Percentiles rank a stretch among this genome's conserved stretches.
phyloP scores from a whole-genome alignment of 2,329 filamentous ascomycete species.

The Hypoxylon sp. region DNA sequence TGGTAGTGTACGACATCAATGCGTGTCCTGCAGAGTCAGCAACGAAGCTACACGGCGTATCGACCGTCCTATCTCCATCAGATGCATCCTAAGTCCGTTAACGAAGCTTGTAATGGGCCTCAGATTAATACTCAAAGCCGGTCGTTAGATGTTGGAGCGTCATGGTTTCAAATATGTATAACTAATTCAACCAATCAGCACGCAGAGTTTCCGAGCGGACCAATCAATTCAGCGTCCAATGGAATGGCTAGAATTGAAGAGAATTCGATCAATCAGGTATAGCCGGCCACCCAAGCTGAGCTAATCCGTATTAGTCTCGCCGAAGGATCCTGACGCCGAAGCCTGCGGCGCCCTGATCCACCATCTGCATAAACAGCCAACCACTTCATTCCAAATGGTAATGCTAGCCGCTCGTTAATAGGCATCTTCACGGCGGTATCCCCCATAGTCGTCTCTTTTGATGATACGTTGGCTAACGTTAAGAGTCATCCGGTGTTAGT shows the following conservation, averaged over 20 bases:
- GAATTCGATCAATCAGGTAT: conserved; percentile 27
- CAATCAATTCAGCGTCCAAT: conserved; percentile 26
- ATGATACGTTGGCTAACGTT: background rate
- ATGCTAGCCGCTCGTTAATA: background rate
- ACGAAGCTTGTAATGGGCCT: conserved; percentile 11
- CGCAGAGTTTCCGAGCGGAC: conserved; percentile 37
- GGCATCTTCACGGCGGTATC: background rate
- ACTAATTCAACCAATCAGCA: conserved; percentile 34
- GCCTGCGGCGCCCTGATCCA: background rate
- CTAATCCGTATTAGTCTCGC: conserved; percentile 12
- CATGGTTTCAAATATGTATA: background rate
- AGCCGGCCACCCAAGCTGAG: background rate
- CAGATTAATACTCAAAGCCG: background rate
- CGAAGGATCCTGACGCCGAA: conserved; percentile 6
- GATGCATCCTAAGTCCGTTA: conserved; percentile 9
- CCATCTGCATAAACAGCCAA: background rate
- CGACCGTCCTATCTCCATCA: conserved; percentile 24
- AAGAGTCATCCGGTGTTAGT: conserved; percentile 1
- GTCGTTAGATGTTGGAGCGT: background rate
- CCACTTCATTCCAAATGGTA: background rate
- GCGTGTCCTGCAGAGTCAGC: background rate
- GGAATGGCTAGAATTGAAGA: conserved; percentile 6
- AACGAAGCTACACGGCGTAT: background rate
- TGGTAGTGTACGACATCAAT: conserved; percentile 2
- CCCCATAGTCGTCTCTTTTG: background rate